A percentile compares a stretch with the other conserved stretches of the same genome.
Conservation (phyloP, 495 filamentous ascomycete genomes). For the Penicillium cosmopolitanum region DNA sequence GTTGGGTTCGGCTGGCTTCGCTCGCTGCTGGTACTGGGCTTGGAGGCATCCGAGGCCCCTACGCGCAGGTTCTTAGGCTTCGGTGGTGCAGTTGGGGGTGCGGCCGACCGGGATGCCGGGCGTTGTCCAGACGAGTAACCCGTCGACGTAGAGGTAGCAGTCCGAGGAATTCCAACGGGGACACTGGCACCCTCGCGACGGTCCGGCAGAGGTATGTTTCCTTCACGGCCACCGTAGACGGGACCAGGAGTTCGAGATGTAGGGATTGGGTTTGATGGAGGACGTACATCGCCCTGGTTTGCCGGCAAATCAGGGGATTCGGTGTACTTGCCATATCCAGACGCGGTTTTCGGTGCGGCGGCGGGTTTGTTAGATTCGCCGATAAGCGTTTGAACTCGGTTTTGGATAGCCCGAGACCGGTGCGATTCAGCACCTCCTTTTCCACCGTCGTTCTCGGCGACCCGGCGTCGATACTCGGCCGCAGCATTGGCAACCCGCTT, state of each 20-base stretch:
- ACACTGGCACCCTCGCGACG: conserved; percentile 25
- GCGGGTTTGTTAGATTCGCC: conserved; percentile 70
- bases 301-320: conserved; percentile 54
- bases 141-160: conserved; percentile 24
- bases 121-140: conserved; percentile 31
- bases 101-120: conserved; percentile 16
- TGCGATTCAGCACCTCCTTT: conserved; percentile 44
- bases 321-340: conserved; percentile 87
- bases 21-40: conserved; percentile 25
- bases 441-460: conserved; percentile 65
- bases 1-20: conserved; percentile 28
- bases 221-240: conserved; percentile 22
- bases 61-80: conserved; percentile 64
- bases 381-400: conserved; percentile 83
- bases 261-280: conserved; percentile 1
- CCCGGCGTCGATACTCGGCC: conserved; percentile 82
- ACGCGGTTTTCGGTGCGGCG: conserved; percentile 69
- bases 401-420: conserved; percentile 82
- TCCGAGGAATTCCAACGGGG: conserved; percentile 21
- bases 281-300: conserved; percentile 35
- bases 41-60: conserved; percentile 34
- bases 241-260: conserved; percentile 27
- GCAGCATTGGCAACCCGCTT: conserved; percentile 88
- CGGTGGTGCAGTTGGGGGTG: conserved; percentile 57
- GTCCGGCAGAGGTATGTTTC: conserved; percentile 18